Percentiles rank a stretch among this genome's conserved stretches.
These are phyloP conservation scores for Pilasporangium apinafurcum DNA, from an alignment of 352 stramenopile species.

Conservation along the genomic window DNA sequence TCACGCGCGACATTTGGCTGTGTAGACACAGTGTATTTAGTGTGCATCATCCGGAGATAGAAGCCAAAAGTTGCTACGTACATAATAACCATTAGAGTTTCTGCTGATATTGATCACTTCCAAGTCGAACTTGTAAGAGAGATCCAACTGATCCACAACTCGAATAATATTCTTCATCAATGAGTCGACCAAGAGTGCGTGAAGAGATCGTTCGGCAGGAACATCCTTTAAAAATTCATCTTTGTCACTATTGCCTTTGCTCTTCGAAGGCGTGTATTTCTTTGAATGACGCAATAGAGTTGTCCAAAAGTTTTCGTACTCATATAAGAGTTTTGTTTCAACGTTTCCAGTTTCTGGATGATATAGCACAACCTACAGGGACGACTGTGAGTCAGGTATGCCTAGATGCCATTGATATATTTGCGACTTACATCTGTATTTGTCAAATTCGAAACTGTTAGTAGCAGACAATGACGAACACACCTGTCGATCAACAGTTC, in stretches of 20 bases:
- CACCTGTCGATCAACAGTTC: conserved; percentile 42
- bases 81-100: conserved; percentile 43
- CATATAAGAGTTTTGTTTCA: conserved; percentile 70
- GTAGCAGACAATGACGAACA: conserved; percentile 49
- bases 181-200: conserved; percentile 35
- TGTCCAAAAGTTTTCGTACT: conserved; percentile 75
- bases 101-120: conserved; percentile 27
- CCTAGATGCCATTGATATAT: neutral
- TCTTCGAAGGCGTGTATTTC: too few relatives aligned
- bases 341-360: conserved; percentile 68
- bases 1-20: conserved; percentile 63
- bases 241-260: too few relatives aligned
- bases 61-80: conserved; percentile 12
- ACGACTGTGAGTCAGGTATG: too few relatives aligned
- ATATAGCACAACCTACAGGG: conserved; percentile 51
- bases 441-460: conserved; percentile 63
- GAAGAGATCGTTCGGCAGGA: conserved; percentile 10
- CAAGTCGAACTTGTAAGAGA: conserved; percentile 64
- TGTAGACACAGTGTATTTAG: neutral
- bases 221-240: conserved; percentile 6
- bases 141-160: conserved; percentile 49
- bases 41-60: neutral
- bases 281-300: too few relatives aligned
- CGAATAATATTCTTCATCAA: conserved; percentile 33
- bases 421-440: conserved; percentile 37